Base-by-base conservation (phyloP, 768 basidiomycete species). In the Naganishia antarctica region DNA sequence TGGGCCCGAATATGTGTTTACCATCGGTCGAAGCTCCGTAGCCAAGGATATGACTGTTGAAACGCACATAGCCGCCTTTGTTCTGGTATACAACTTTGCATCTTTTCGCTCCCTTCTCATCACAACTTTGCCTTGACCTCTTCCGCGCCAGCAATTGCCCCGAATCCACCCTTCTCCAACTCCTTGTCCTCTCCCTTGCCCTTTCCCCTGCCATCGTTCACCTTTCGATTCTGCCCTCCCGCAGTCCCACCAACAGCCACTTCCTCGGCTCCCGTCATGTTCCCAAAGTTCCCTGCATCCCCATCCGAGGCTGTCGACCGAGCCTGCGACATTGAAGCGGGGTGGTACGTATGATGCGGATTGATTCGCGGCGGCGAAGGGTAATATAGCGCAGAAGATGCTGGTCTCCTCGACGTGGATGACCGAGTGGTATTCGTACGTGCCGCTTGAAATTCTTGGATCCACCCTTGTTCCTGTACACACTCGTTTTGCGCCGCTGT, bases 161-260 rank as follows among this genome's bases (percentile, higher is more conserved):
- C 53, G 15, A 57, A 40, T 25, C 53, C 53, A 57, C 53, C 53
- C 53, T 57, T 57, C 13, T 41, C 37, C 53, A 57, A 40, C 53
- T 32, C 32, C 11, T 57, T n/a, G 16, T 57, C 53, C 37, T 8
- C 8, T 8, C 40, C 13, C 16, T 7, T 44, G 11, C 21, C 28
- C 50, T 34, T 53, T 18, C 50, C 32, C 4, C n/a, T 9, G 9
- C 3, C 50, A 3, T 21, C 50, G 31, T 53, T 37, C 15, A 31
- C 50, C 32, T 53, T 53, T n/a, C 21, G 11, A 16, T 12, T n/a
- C 31, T 34, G 28, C 16, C n/a, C 15, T n/a, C 50, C 18, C 11
- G 16, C 21, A 21, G 15, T 16, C 8, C 13, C 11, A 4, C 53
- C 53, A 4, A 25, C 31, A 7, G 51, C 23, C 4, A 57, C 37